Evolutionary conservation across 2,329 filamentous ascomycete genomes (phyloP), one percentile per base, ranked within the genome.

Genomic region (Spiromastix sp.): DNA sequence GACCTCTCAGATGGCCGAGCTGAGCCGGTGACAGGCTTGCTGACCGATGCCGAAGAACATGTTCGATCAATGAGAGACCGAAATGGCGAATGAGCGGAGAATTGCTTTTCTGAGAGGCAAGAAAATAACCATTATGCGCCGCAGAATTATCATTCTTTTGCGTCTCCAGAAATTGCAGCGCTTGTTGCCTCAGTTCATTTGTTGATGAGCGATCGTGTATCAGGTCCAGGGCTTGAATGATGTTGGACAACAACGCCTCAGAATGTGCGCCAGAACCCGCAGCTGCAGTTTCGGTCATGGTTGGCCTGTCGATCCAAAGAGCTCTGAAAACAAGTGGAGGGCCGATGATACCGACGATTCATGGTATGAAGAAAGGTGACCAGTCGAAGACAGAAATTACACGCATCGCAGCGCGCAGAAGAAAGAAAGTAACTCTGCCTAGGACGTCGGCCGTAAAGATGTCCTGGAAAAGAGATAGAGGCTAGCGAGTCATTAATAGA

Each of bases 1-100:
- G 91, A 39, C 70, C 69, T 32, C 84, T 76, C 37, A 98, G 62
- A 34, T 74, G 72, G 18, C 66, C 63, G 12, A 77, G 75, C 56
- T 94, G 79, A 15, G 78, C 74, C 18, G 70, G 60, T 13, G 70
- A 74, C 51, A 87, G 86, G 32, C 80, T 74, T 22, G 78, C 72
- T 76, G 86, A 94, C 48, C 76, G 78, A 60, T 93, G 87, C 47
- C 80, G 83, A 55, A 96, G 81, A 30, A 85, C 79, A 60, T 93
- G 81, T 52, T 95, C 89, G 46, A 98, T 74, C 38, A 98, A 71
- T 18, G 87, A 93, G 20, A 98, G 72, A 38, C 87, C 91, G 58
- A 93, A 98, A 63, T 96, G 87, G 48, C 91, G 81, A 38, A 96
- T 82, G 36, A 91, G 74, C 26, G 85, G 76, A 36, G 83, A 73